Base-by-base conservation (phyloP, 2,329 filamentous ascomycete species). In the Helminthosporium solani region DNA sequence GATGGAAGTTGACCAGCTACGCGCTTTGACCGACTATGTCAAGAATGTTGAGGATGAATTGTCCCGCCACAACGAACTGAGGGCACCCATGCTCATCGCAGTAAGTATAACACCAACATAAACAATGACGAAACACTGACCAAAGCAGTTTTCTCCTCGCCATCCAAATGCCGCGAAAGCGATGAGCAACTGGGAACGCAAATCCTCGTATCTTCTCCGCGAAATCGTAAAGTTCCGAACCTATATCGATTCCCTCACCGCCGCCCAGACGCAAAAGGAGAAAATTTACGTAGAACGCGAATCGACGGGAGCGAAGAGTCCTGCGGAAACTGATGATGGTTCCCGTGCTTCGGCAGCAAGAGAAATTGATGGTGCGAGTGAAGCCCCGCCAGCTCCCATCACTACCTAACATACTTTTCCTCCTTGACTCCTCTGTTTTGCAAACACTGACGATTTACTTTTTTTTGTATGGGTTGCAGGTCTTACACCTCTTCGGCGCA, bases 221-320 rank as follows among this genome's bases (percentile, higher is more conserved):
- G 94, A 99, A 74, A 96, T 95, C 68, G 90, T 97, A 70, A 97
- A 97, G 71, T 97, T 96, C 73, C 80, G 87, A 49, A 97, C 91
- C 0, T 99, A 97, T 64, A 91, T 96, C 57, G 94, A 97, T 68
- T 85, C 84, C 27, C 74, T 99, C 40, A 78, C 84, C 47, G 81
- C 82, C 30, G 91, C 91, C 0, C 82, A 87, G 57, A 73, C 67
- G 25, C 78, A 83, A 44, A 90, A 87, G 66, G 78, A 81, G 36
- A 85, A 85, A 64, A 85, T 96, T 33, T 87, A 90, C 56, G 62
- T 65, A 4, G 63, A 67, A 53, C 67, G 68, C 23, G 66, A 64
- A 42, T 57, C 60, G 12, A 58, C 56, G 21, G 61, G 54, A 30
- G 54, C 59, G 31, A 56, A 57, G 38, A 36, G 45, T 20, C 30